Percentiles rank a stretch among this genome's conserved stretches.
Evolutionary conservation across 768 basidiomycete species (phyloP).

Genomic region (Megacollybia marginata): DNA sequence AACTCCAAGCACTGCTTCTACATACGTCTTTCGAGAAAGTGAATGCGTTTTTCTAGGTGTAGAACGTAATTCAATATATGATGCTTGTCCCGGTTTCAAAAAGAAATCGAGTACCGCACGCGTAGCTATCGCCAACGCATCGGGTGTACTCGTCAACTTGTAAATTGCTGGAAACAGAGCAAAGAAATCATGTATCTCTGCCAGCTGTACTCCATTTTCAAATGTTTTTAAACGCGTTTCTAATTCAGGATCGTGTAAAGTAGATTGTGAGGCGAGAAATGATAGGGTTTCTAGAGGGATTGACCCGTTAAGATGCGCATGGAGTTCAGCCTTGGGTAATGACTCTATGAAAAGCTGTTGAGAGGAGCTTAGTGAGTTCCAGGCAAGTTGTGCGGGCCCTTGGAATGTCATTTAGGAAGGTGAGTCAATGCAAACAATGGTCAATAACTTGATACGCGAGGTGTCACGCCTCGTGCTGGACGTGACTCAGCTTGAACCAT

Average conservation of each 20-base stretch:
- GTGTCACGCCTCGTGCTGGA: too few relatives aligned
- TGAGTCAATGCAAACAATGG: too few relatives aligned
- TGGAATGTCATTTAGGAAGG: too few relatives aligned
- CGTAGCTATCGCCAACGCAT: slow-evolving; percentile 46
- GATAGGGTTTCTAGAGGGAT: slow-evolving; percentile 63
- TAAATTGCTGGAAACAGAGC: slow-evolving; percentile 72
- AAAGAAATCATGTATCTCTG: slow-evolving; percentile 69
- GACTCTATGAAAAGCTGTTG: slow-evolving; percentile 53
- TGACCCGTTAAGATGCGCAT: slow-evolving; percentile 81
- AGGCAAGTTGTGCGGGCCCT: slow-evolving; percentile 24
- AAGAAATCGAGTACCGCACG: slow-evolving; percentile 62
- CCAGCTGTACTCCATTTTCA: slow-evolving; percentile 37
- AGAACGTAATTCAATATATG: slow-evolving; percentile 78
- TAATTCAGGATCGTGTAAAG: neutral
- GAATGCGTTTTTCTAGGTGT: slow-evolving; percentile 55
- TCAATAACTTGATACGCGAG: too few relatives aligned
- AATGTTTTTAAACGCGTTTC: slow-evolving; percentile 15
- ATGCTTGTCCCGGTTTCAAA: slow-evolving; percentile 36
- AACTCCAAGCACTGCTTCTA: slow-evolving; percentile 59
- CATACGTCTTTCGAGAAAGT: slow-evolving; percentile 57
- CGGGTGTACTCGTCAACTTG: slow-evolving; percentile 58
- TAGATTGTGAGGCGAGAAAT: slow-evolving; percentile 45
- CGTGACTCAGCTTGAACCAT: too few relatives aligned
- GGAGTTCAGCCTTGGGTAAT: slow-evolving; percentile 78
- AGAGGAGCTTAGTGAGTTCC: slow-evolving; percentile 39